Percentiles rank a stretch among this genome's conserved stretches.
Conservation (phyloP, 768 basidiomycete genomes). For the Lactarius tabidus region DNA sequence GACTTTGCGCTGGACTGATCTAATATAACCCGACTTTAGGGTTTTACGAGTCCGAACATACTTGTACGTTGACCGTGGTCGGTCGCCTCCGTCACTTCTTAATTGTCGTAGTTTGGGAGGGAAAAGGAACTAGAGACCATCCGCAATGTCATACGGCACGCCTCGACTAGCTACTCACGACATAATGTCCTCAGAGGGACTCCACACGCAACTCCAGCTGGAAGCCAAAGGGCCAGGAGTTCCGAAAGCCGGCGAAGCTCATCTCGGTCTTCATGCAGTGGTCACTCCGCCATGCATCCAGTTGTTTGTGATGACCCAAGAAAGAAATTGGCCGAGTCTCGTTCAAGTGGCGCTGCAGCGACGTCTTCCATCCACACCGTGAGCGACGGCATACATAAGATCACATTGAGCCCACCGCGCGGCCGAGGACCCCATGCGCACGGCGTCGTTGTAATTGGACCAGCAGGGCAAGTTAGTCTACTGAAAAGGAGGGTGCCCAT, state of each 20-base stretch:
- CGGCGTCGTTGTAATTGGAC: conserved; percentile 57
- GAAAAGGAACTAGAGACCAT: conserved; percentile 68
- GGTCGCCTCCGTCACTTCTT: not conserved
- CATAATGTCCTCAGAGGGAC: conserved; percentile 45
- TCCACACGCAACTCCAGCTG: conserved; percentile 36
- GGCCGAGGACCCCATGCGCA: conserved; percentile 47
- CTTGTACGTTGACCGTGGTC: conserved; percentile 41
- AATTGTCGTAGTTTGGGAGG: conserved; percentile 53
- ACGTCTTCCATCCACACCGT: conserved; percentile 30
- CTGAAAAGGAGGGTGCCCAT: not conserved
- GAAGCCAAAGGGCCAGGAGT: conserved; percentile 31
- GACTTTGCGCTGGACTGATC: not conserved
- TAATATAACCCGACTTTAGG: conserved; percentile 36
- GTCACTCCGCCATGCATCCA: conserved; percentile 16
- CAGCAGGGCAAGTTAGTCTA: conserved; percentile 51
- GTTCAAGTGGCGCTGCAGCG: conserved; percentile 3
- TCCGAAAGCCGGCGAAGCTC: conserved; percentile 31
- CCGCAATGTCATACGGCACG: conserved; percentile 51
- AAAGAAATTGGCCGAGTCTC: conserved; percentile 8
- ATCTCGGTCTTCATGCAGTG: conserved; percentile 44
- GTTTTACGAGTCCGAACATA: conserved; percentile 65
- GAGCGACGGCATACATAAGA: conserved; percentile 43
- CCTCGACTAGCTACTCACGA: conserved; percentile 57
- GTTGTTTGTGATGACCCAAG: not conserved
- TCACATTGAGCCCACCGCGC: conserved; percentile 42